Conservation (phyloP, 805 yeast species). For the Phaffomyces thermotolerans region DNA sequence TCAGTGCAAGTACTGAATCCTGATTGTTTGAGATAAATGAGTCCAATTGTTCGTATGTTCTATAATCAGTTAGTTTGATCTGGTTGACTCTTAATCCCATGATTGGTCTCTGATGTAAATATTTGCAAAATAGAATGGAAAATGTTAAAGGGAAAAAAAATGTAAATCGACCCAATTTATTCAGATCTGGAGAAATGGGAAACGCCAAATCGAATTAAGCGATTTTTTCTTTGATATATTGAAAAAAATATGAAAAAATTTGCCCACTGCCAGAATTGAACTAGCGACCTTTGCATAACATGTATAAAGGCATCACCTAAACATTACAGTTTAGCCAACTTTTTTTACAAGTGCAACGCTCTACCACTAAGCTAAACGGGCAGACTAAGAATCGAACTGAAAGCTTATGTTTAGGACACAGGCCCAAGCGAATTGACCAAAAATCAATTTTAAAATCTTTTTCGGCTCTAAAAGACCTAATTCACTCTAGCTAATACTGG, state of each 20-base stretch:
- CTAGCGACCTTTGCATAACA: constrained; percentile 98
- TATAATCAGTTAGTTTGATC: constrained; percentile 1
- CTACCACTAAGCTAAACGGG: constrained; percentile 99
- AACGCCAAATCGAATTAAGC: background rate
- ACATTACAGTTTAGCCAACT: too few species aligned
- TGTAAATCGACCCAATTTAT: background rate
- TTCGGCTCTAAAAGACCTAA: too few species aligned
- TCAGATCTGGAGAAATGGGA: background rate
- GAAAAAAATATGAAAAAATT: too few species aligned
- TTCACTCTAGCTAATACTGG: too few species aligned
- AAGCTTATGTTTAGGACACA: too few species aligned
- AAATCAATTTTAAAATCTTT: too few species aligned
- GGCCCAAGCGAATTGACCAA: too few species aligned
- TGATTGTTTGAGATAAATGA: constrained; percentile 6
- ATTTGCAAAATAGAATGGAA: background rate
- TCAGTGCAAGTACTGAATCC: constrained; percentile 8
- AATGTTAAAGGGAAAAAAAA: background rate
- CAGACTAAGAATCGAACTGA: constrained; percentile 22
- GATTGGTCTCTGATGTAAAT: too few species aligned
- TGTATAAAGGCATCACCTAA: too few species aligned
- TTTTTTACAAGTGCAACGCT: constrained; percentile 98
- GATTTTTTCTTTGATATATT: too few species aligned
- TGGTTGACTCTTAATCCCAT: background rate
- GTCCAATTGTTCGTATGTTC: constrained; percentile 5
- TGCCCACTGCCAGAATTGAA: constrained; percentile 87